phyloP scores from a whole-genome alignment of 2,329 filamentous ascomycete genomes.

The Colletotrichum lupini region DNA sequence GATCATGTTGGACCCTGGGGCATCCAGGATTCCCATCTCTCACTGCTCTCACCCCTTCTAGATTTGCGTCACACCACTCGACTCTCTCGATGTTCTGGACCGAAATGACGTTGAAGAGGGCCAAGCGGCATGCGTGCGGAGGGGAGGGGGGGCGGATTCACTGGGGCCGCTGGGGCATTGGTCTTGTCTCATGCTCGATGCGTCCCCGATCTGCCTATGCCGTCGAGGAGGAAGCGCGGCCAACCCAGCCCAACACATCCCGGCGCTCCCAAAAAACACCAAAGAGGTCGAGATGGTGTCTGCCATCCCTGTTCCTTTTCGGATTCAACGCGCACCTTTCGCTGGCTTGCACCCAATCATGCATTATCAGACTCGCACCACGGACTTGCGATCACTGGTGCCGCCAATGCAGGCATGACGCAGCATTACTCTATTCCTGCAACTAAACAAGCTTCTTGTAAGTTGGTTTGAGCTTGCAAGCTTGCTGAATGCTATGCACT shows the following conservation, averaged over 20 bases:
- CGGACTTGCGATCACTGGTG: conserved; percentile 3
- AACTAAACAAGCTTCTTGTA: conserved; percentile 30
- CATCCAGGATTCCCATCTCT: conserved; percentile 1
- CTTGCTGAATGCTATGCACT: conserved; percentile 20
- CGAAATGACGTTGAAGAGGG: conserved; percentile 43
- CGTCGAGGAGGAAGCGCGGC: conserved; percentile 4
- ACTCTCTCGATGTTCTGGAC: conserved; percentile 32
- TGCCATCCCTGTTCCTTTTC: conserved; percentile 17
- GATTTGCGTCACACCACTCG: conserved; percentile 32
- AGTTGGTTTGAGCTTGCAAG: conserved; percentile 24
- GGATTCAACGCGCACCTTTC: conserved; percentile 12
- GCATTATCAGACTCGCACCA: conserved; percentile 13
- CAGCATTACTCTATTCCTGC: conserved; percentile 26
- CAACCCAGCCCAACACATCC: neutral
- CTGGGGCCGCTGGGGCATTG: conserved; percentile 29
- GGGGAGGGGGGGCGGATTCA: conserved; percentile 24
- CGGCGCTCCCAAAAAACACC: neutral
- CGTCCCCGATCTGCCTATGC: conserved; percentile 27
- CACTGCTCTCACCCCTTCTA: neutral
- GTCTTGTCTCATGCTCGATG: conserved; percentile 30
- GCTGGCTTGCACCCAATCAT: conserved; percentile 15
- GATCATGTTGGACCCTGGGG: conserved; percentile 39
- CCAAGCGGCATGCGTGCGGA: conserved; percentile 32
- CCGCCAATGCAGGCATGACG: conserved; percentile 33
- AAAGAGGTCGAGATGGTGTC: conserved; percentile 9